Conservation (phyloP, 2,329 filamentous ascomycete species). For the Myriosclerotinia duriaeana region DNA sequence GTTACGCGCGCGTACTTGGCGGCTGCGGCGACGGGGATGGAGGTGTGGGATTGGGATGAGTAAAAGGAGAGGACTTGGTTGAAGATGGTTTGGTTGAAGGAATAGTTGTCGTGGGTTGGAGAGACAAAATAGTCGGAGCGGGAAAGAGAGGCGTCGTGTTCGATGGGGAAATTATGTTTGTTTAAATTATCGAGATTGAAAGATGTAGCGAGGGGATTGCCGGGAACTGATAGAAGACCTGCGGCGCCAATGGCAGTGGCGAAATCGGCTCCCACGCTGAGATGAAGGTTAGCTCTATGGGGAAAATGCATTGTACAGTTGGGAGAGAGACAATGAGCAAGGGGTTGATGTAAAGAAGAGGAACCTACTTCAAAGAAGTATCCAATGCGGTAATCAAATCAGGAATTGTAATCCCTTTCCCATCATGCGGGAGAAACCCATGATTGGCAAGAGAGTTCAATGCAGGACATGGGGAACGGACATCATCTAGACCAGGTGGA, state of each 20-base stretch:
- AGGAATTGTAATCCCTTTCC: slow-evolving; percentile 38
- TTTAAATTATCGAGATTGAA: slow-evolving; percentile 35
- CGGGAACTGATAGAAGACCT: slow-evolving; percentile 31
- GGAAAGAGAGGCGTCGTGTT: slow-evolving; percentile 43
- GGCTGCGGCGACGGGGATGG: background rate
- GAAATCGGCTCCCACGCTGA: slow-evolving; percentile 41
- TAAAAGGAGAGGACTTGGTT: background rate
- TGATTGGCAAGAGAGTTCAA: slow-evolving; percentile 32
- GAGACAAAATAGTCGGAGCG: slow-evolving; percentile 40
- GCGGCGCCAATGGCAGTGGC: slow-evolving; percentile 35
- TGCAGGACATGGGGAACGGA: slow-evolving; percentile 24
- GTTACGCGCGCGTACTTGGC: background rate
- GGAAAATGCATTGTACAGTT: background rate
- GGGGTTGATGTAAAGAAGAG: background rate
- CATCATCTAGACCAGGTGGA: slow-evolving; percentile 28
- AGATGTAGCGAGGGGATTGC: slow-evolving; percentile 27
- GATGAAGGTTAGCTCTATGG: slow-evolving; percentile 26
- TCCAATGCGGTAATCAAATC: background rate
- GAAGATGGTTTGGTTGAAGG: slow-evolving; percentile 10
- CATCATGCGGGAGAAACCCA: slow-evolving; percentile 40
- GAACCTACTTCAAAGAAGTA: background rate
- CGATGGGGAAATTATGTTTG: slow-evolving; percentile 42
- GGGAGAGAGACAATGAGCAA: too few species aligned
- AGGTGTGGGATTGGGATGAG: background rate
- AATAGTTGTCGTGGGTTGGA: background rate